These are phyloP conservation scores for Penicillium steckii DNA, from an alignment of 495 filamentous ascomycete species.

Conservation along the genomic window DNA sequence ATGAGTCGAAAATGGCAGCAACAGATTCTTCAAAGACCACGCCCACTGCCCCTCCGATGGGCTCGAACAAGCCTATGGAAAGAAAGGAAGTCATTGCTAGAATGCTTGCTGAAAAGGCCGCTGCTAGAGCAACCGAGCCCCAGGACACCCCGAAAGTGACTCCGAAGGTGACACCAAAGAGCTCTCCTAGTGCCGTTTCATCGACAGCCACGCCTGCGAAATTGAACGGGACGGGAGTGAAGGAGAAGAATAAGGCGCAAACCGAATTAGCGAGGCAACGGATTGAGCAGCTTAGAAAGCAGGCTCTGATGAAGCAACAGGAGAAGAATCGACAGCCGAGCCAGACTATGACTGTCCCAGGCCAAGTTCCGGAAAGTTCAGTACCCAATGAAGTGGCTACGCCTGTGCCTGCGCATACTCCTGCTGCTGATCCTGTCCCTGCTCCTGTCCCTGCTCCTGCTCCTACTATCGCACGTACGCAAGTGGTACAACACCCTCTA, in stretches of 20 bases:
- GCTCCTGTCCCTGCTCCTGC: slow-evolving; percentile 2
- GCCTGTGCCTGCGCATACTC: too few species aligned
- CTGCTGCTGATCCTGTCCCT: too few species aligned
- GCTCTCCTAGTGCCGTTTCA: background rate
- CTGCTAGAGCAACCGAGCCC: slow-evolving; percentile 29
- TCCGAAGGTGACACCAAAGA: background rate
- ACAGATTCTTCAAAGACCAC: background rate
- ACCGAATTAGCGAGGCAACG: slow-evolving; percentile 53
- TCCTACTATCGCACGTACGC: too few species aligned
- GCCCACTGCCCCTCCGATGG: slow-evolving; percentile 8
- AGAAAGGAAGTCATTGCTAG: slow-evolving; percentile 75
- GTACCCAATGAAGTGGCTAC: too few species aligned
- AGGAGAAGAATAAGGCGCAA: slow-evolving; percentile 55
- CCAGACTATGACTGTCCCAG: background rate
- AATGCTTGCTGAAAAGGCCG: slow-evolving; percentile 62
- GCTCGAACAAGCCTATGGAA: slow-evolving; percentile 54
- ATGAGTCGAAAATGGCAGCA: background rate
- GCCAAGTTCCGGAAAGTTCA: background rate
- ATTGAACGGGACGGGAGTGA: slow-evolving; percentile 31
- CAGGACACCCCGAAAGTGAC: slow-evolving; percentile 19
- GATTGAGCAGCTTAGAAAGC: slow-evolving; percentile 51
- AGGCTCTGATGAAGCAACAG: slow-evolving; percentile 35
- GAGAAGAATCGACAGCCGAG: slow-evolving; percentile 22
- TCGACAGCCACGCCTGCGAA: slow-evolving; percentile 10
- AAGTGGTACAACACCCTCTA: slow-evolving; percentile 43